Evolutionary conservation across 768 basidiomycete species (phyloP).

Genomic region (Mycena belliarum): DNA sequence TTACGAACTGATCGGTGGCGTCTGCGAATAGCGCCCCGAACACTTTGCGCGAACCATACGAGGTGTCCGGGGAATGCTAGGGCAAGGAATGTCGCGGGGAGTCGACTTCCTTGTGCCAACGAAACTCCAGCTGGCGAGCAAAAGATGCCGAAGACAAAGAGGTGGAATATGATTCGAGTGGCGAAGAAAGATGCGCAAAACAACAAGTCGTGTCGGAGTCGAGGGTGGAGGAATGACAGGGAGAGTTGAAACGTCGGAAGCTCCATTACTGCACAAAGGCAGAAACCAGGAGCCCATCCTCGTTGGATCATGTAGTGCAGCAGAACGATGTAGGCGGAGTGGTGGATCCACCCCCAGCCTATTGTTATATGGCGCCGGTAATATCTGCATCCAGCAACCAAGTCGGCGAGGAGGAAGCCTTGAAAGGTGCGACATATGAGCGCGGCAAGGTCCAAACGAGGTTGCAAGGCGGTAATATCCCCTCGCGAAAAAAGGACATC

Average conservation of each 20-base stretch:
- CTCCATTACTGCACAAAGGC: constrained; percentile 50
- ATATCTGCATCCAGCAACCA: constrained; percentile 44
- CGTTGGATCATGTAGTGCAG: constrained; percentile 39
- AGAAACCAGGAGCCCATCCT: constrained; percentile 44
- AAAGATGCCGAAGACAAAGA: not conserved
- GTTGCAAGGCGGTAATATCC: constrained; percentile 26
- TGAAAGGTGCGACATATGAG: constrained; percentile 43
- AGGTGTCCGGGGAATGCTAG: constrained; percentile 7
- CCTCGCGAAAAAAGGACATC: constrained; percentile 29
- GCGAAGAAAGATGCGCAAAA: constrained; percentile 7
- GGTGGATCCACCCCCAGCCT: constrained; percentile 58
- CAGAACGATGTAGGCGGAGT: constrained; percentile 42
- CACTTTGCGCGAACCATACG: constrained; percentile 6
- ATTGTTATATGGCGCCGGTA: constrained; percentile 50
- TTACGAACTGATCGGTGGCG: not conserved
- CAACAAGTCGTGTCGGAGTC: constrained; percentile 1
- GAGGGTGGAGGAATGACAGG: constrained; percentile 10
- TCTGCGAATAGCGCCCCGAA: constrained; percentile 8
- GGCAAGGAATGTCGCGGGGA: not conserved
- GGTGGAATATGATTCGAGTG: constrained; percentile 7
- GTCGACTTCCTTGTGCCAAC: not conserved
- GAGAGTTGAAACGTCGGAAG: constrained; percentile 7
- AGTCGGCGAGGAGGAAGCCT: constrained; percentile 47
- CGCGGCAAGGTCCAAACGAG: constrained; percentile 26
- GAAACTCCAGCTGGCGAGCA: not conserved